Evolutionary conservation across 2,329 filamentous ascomycete genomes (phyloP).

Genomic region (Calonectria henricotiae): DNA sequence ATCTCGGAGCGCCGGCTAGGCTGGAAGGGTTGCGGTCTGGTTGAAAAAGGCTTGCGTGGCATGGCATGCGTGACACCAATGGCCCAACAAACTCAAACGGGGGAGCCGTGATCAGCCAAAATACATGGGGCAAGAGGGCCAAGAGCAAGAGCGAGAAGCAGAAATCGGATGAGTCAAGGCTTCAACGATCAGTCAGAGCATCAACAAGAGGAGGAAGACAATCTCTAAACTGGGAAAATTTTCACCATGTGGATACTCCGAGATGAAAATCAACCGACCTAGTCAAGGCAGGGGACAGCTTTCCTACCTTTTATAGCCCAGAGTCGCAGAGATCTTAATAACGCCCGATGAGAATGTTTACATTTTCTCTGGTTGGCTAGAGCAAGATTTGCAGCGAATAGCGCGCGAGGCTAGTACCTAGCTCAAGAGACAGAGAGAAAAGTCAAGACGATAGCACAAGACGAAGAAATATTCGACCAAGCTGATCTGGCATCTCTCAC

Average conservation of each 20-base stretch:
- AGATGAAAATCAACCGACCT: slow-evolving; percentile 53
- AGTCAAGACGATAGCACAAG: slow-evolving; percentile 82
- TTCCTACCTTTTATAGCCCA: slow-evolving; percentile 64
- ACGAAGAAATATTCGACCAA: slow-evolving; percentile 65
- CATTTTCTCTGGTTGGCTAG: slow-evolving; percentile 65
- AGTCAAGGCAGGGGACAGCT: slow-evolving; percentile 55
- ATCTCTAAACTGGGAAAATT: slow-evolving; percentile 47
- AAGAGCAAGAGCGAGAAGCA: slow-evolving; percentile 48
- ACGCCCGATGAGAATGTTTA: slow-evolving; percentile 58
- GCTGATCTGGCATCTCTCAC: slow-evolving; percentile 62
- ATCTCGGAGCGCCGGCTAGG: slow-evolving; percentile 51
- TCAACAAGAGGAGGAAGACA: slow-evolving; percentile 52
- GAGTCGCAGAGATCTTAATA: slow-evolving; percentile 65
- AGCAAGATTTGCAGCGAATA: slow-evolving; percentile 73
- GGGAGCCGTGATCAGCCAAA: slow-evolving; percentile 47
- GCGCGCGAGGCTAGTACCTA: slow-evolving; percentile 78
- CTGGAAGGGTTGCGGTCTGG: slow-evolving; percentile 52
- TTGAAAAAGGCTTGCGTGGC: slow-evolving; percentile 46
- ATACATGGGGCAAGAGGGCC: slow-evolving; percentile 43
- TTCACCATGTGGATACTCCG: slow-evolving; percentile 53
- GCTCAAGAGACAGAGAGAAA: slow-evolving; percentile 63
- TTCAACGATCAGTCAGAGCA: slow-evolving; percentile 43
- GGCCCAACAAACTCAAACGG: slow-evolving; percentile 47
- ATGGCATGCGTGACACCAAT: slow-evolving; percentile 48
- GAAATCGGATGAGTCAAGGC: slow-evolving; percentile 47